Conservation (phyloP, 805 yeast genomes). For the Sugiyamaella qingdaonensis region DNA sequence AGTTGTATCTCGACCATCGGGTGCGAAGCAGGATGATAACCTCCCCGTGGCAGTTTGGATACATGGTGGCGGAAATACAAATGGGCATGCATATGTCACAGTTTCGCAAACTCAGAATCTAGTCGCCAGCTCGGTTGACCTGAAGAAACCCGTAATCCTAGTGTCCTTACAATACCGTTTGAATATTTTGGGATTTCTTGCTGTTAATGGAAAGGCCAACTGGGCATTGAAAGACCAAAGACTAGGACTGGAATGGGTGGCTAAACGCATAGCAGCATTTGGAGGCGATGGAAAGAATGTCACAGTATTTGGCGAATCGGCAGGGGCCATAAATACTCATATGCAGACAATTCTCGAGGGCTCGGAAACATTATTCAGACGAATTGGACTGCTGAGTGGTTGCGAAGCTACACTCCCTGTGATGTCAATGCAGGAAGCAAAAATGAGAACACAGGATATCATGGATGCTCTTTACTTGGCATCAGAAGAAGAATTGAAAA, state of each 20-base stretch:
- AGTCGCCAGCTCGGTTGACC: slow-evolving; percentile 6
- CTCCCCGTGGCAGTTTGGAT: slow-evolving; percentile 32
- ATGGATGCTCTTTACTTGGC: too few species aligned
- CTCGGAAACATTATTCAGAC: neutral
- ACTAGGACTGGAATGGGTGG: slow-evolving; percentile 34
- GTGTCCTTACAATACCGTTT: slow-evolving; percentile 34
- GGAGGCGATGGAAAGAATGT: slow-evolving; percentile 36
- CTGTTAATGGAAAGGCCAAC: slow-evolving; percentile 29
- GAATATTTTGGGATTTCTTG: slow-evolving; percentile 35
- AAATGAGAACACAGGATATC: too few species aligned
- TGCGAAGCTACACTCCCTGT: too few species aligned
- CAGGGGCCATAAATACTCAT: slow-evolving; percentile 30
- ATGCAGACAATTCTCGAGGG: slow-evolving; percentile 3
- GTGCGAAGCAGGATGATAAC: slow-evolving; percentile 7
- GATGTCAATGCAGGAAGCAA: too few species aligned
- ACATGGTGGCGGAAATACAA: slow-evolving; percentile 34
- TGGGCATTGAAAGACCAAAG: slow-evolving; percentile 38
- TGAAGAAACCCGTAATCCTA: slow-evolving; percentile 21
- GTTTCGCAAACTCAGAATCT: slow-evolving; percentile 23
- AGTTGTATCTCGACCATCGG: slow-evolving; percentile 16
- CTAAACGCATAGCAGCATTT: slow-evolving; percentile 33
- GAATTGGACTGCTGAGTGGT: neutral
- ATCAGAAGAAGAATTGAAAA: too few species aligned
- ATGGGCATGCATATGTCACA: slow-evolving; percentile 19
- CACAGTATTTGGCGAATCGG: slow-evolving; percentile 37